Conservation (phyloP, 768 basidiomycete species). For the Tricholoma terreum region DNA sequence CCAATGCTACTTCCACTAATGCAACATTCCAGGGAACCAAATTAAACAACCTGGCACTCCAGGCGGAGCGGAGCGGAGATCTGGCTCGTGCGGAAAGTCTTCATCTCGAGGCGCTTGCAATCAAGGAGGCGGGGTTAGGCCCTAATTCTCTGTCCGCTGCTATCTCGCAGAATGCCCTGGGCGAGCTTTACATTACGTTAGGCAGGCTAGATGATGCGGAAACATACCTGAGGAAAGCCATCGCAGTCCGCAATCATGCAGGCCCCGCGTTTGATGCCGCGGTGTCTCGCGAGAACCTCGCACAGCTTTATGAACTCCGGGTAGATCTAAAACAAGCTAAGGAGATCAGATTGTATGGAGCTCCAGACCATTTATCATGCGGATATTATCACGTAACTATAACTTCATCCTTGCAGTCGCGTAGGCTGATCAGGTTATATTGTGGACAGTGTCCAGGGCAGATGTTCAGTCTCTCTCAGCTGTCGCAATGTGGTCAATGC, state of each 20-base stretch:
- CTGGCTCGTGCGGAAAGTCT: constrained; percentile 24
- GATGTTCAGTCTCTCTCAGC: constrained; percentile 9
- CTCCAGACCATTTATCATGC: constrained; percentile 15
- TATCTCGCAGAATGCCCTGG: constrained; percentile 31
- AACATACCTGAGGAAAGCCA: constrained; percentile 31
- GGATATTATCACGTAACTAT: constrained; percentile 1
- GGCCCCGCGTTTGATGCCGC: constrained; percentile 30
- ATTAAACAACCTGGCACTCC: constrained; percentile 6
- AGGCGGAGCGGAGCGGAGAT: constrained; percentile 2
- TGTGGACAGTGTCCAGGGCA: constrained; percentile 22
- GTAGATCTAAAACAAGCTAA: constrained; percentile 29
- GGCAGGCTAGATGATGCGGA: constrained; percentile 35
- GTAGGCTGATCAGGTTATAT: not conserved
- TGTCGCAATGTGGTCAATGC: constrained; percentile 25
- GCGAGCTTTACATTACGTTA: constrained; percentile 33
- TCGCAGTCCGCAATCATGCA: constrained; percentile 18
- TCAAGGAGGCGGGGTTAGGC: constrained; percentile 24
- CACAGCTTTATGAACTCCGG: constrained; percentile 30
- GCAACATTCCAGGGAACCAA: not conserved
- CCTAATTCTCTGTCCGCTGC: constrained; percentile 21
- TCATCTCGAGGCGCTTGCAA: constrained; percentile 28
- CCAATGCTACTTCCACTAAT: not conserved
- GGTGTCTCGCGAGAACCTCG: constrained; percentile 36
- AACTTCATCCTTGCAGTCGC: not conserved
- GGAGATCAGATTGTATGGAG: constrained; percentile 24